Percentiles rank a stretch among this genome's conserved stretches.
These are phyloP conservation scores for Geosiphon pyriformis DNA, from an alignment of 192 early-diverging fungal species.

Conservation along the genomic window DNA sequence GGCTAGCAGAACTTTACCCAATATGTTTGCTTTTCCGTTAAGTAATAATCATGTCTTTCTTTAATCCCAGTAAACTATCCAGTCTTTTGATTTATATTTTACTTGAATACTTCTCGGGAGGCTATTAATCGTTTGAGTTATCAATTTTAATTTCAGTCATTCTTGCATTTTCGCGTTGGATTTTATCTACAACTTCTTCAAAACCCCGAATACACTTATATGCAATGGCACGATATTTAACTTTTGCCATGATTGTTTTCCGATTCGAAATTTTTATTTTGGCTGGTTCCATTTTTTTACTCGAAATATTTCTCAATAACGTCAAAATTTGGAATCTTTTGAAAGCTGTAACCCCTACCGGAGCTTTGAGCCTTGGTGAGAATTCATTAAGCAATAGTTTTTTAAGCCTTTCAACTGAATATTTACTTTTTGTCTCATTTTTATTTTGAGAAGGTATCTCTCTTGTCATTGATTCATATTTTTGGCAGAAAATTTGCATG, in stretches of 20 bases:
- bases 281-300: conserved; percentile 33
- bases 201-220: conserved; percentile 20
- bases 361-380: conserved; percentile 27
- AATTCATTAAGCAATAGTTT: background rate
- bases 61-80: background rate
- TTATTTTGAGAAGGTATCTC: conserved; percentile 34
- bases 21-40: conserved; percentile 75
- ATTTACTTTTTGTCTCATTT: background rate
- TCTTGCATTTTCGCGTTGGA: conserved; percentile 37
- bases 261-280: conserved; percentile 50
- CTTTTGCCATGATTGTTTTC: conserved; percentile 42
- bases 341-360: conserved; percentile 24
- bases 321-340: conserved; percentile 26
- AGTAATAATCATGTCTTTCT: conserved; percentile 24
- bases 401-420: background rate
- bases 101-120: background rate
- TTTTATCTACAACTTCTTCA: conserved; percentile 27
- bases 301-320: conserved; percentile 31
- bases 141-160: conserved; percentile 27
- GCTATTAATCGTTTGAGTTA: background rate
- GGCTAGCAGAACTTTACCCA: conserved; percentile 81
- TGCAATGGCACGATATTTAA: conserved; percentile 43
- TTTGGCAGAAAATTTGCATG: conserved; percentile 58
- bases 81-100: background rate
- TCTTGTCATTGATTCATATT: conserved; percentile 63